phyloP scores from a whole-genome alignment of 2,329 filamentous ascomycete species.

The Aspergillus carbonarius region DNA sequence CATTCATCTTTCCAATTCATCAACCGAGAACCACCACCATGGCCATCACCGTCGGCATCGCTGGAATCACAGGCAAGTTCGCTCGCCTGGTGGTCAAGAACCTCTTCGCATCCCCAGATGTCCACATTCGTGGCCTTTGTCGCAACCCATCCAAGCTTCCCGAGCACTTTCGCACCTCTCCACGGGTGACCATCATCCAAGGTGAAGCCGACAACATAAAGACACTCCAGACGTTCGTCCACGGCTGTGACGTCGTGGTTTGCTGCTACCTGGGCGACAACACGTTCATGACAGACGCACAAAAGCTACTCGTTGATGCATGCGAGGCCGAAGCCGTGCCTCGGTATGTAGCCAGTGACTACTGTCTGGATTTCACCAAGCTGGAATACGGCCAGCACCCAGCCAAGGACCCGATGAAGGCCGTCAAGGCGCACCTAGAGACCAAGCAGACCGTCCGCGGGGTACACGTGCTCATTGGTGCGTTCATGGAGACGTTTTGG shows the following conservation, averaged over 20 bases:
- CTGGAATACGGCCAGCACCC: slow-evolving; percentile 38
- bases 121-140: slow-evolving; percentile 28
- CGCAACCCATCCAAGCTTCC: slow-evolving; percentile 32
- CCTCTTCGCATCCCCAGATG: slow-evolving; percentile 27
- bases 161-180: slow-evolving; percentile 12
- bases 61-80: slow-evolving; percentile 37
- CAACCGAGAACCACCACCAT: not conserved
- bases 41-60: slow-evolving; percentile 26
- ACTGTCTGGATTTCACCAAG: slow-evolving; percentile 41
- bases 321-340: slow-evolving; percentile 36
- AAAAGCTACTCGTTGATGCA: slow-evolving; percentile 44
- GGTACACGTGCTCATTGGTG: slow-evolving; percentile 43
- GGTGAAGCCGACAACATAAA: slow-evolving; percentile 27
- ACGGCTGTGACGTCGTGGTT: slow-evolving; percentile 37
- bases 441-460: slow-evolving; percentile 36
- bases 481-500: slow-evolving; percentile 30
- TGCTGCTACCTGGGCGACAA: slow-evolving; percentile 44
- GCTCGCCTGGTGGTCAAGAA: slow-evolving; percentile 28
- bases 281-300: slow-evolving; percentile 43
- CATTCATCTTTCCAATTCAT: not conserved
- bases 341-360: slow-evolving; percentile 46
- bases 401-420: slow-evolving; percentile 43
- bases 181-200: slow-evolving; percentile 21
- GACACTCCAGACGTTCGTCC: slow-evolving; percentile 25
- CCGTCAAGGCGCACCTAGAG: slow-evolving; percentile 41